Evolutionary conservation across 148 eudicot genomes (phyloP).

Genomic region (Heliosperma pusillum): DNA sequence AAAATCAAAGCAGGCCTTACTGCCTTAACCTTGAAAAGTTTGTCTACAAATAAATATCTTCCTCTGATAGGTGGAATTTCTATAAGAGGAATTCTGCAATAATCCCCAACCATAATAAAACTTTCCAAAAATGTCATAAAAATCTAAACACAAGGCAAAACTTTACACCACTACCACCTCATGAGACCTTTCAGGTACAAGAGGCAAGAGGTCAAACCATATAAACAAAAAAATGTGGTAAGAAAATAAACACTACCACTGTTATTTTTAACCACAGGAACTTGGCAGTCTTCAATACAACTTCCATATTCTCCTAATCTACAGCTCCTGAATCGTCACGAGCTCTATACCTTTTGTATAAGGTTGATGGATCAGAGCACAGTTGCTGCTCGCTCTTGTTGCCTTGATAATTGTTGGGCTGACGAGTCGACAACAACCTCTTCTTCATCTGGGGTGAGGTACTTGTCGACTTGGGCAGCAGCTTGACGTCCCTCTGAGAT

Average conservation of each 20-base stretch:
- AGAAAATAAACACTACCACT: constrained; percentile 29
- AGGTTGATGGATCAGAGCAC: constrained; percentile 20
- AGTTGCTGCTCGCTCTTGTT: constrained; percentile 33
- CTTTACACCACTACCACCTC: constrained; percentile 30
- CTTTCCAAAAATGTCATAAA: neutral
- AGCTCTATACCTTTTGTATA: neutral
- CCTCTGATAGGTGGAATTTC: neutral
- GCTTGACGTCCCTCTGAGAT: constrained; percentile 94
- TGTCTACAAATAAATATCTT: neutral
- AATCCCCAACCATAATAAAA: constrained; percentile 4
- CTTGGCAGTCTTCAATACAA: constrained; percentile 19
- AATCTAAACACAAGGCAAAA: constrained; percentile 19
- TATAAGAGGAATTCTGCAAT: neutral
- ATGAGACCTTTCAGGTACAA: constrained; percentile 16
- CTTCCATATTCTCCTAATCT: constrained; percentile 16
- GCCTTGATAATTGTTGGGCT: constrained; percentile 27
- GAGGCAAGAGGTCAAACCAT: constrained; percentile 11
- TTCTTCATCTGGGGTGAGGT: constrained; percentile 51
- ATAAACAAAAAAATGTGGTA: constrained; percentile 30
- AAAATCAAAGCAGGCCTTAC: neutral
- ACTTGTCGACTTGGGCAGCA: constrained; percentile 81
- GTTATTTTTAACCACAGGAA: constrained; percentile 21
- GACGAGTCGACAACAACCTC: constrained; percentile 19
- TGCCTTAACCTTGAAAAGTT: neutral
- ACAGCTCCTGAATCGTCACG: neutral